Conservation (phyloP, 371 early-diverging fungal genomes). For the Mucor circinelloides region DNA sequence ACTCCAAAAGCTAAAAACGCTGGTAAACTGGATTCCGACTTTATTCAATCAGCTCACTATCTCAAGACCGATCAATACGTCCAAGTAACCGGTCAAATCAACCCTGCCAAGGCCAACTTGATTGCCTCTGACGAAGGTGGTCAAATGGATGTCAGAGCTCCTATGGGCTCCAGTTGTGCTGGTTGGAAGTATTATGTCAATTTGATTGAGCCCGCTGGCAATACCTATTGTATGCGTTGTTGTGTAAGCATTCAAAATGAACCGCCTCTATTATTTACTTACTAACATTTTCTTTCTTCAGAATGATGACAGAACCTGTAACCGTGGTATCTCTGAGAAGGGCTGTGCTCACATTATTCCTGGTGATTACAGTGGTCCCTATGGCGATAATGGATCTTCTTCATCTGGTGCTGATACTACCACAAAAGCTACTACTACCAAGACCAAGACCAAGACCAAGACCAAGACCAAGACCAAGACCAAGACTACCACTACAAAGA, state of each 20-base stretch:
- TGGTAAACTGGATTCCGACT: conserved; percentile 36
- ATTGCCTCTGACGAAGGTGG: conserved; percentile 50
- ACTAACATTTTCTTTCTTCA: not conserved
- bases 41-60: conserved; percentile 52
- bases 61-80: conserved; percentile 46
- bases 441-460: not conserved
- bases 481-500: not conserved
- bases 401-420: not conserved
- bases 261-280: not conserved
- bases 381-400: conserved; percentile 1
- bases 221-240: conserved; percentile 58
- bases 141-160: conserved; percentile 54
- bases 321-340: conserved; percentile 50
- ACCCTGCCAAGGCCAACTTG: conserved; percentile 43
- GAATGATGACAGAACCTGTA: conserved; percentile 45
- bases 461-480: not conserved
- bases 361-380: conserved; percentile 57
- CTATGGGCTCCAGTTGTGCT: conserved; percentile 48
- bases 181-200: conserved; percentile 55
- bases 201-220: conserved; percentile 50
- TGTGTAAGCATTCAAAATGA: conserved; percentile 40
- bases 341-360: conserved; percentile 58
- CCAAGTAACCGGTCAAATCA: conserved; percentile 59
- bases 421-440: not conserved
- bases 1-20: conserved; percentile 42